Base-by-base conservation (phyloP, 1,139 yeast genomes). In the Pichia sp. region DNA sequence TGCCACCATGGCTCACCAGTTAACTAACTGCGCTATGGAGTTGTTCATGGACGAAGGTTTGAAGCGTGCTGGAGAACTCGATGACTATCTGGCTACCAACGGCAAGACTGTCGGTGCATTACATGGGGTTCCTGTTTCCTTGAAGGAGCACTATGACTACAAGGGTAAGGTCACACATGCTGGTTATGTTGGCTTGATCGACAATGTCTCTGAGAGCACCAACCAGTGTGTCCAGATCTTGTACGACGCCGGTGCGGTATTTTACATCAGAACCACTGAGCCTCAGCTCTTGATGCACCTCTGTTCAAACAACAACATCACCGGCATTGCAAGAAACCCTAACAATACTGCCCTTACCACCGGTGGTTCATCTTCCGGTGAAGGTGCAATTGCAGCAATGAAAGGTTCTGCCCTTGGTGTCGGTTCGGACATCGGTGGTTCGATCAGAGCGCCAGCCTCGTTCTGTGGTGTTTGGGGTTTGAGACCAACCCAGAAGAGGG, bases 361-460 rank as follows among this genome's bases (percentile, higher is more conserved):
- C 7, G 85, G 85, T 56, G 92, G 92, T 6, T 83, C 89, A 0
- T 83, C 89, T 1, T 80, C 85, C 30, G 92, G 92, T 59, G 91
- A 85, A 67, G 89, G 90, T 58, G 79, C 90, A 0, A 67, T 84
- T 58, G 78, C 81, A 33, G 81, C 80, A 1, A 79, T 84, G 72
- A 84, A 83, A 49, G 89, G 86, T 9, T 78, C 87, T 34, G 75
- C 78, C 1, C 61, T 85, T 46, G 90, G 91, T 30, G 73, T 85
- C 56, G 91, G 91, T 2, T 76, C 85, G 34, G 77, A 74, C 60
- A 72, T 73, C 53, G 77, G 77, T n/a, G 77, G 78, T 3, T 69
- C 74, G 14, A 68, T 74, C 49, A 61, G 77, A 47, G 62, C 66
- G 40, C 77, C 78, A 2, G 71, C 76, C 1, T 74, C 71, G 3